Conservation (phyloP, 2,329 filamentous ascomycete genomes). For the Scedosporium apiospermum region DNA sequence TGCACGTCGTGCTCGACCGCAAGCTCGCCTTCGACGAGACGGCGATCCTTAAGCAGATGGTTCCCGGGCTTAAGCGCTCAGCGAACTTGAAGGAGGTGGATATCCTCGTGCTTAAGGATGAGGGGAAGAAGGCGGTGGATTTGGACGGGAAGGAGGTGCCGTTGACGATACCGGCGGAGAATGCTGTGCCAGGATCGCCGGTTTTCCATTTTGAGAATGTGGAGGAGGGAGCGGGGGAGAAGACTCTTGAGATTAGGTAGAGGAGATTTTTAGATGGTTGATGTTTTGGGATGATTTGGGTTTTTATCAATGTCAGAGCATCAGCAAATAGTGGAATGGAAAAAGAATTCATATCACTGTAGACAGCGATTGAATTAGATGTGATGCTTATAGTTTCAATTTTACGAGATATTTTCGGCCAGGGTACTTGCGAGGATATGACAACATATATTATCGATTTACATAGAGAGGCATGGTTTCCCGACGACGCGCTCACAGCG, state of each 20-base stretch:
- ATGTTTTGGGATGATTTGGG: too few species aligned
- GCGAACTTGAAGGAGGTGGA: conserved; percentile 61
- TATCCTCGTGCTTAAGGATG: conserved; percentile 62
- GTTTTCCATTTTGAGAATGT: conserved; percentile 83
- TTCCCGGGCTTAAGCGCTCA: conserved; percentile 67
- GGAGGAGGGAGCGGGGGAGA: conserved; percentile 22
- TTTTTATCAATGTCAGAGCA: too few species aligned
- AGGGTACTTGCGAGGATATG: too few species aligned
- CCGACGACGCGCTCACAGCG: too few species aligned
- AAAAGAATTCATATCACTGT: too few species aligned
- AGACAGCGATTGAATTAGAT: too few species aligned
- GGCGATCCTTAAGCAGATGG: conserved; percentile 65
- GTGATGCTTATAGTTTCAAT: too few species aligned
- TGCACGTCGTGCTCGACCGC: conserved; percentile 64
- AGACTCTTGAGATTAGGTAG: background rate
- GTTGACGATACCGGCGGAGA: conserved; percentile 52
- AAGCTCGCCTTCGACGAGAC: conserved; percentile 84
- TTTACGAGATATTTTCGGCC: too few species aligned
- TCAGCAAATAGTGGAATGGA: too few species aligned
- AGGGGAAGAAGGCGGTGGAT: conserved; percentile 52
- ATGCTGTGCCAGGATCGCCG: conserved; percentile 72
- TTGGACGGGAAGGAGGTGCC: conserved; percentile 47
- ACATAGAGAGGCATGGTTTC: too few species aligned
- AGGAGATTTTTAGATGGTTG: background rate
- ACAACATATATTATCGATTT: too few species aligned